Conservation (phyloP, 2,329 filamentous ascomycete genomes). For the Ophiostoma piceae region DNA sequence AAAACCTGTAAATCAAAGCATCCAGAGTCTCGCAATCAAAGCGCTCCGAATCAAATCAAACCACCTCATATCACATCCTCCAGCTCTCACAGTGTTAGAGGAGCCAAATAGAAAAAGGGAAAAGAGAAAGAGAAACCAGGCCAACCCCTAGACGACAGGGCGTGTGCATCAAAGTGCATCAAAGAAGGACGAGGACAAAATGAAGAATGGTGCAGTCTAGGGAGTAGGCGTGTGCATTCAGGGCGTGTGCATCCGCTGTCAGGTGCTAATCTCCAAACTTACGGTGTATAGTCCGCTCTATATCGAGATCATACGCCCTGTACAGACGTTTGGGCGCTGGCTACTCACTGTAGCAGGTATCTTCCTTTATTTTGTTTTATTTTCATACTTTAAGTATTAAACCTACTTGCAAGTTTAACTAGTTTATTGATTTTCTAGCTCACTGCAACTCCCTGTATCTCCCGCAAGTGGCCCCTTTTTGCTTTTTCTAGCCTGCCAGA, state of each 20-base stretch:
- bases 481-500: neutral
- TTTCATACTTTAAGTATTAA: neutral
- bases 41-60: neutral
- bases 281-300: conserved; percentile 2
- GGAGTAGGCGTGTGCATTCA: conserved; percentile 1
- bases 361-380: neutral
- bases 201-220: neutral
- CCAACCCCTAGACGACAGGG: conserved; percentile 1
- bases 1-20: too few relatives aligned
- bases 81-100: neutral
- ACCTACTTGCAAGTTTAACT: neutral
- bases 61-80: neutral
- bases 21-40: neutral
- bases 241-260: neutral
- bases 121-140: neutral
- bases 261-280: neutral
- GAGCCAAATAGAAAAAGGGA: neutral
- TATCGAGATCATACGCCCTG: neutral
- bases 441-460: conserved; percentile 11
- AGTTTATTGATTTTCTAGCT: neutral
- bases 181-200: neutral
- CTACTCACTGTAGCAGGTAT: neutral
- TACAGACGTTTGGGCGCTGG: neutral
- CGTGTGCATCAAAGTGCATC: conserved; percentile 10
- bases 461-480: conserved; percentile 3